Evolutionary conservation across 305 asterid species (phyloP), one percentile per base, ranked within the genome.

Genomic region (Fraxinus albicans): DNA sequence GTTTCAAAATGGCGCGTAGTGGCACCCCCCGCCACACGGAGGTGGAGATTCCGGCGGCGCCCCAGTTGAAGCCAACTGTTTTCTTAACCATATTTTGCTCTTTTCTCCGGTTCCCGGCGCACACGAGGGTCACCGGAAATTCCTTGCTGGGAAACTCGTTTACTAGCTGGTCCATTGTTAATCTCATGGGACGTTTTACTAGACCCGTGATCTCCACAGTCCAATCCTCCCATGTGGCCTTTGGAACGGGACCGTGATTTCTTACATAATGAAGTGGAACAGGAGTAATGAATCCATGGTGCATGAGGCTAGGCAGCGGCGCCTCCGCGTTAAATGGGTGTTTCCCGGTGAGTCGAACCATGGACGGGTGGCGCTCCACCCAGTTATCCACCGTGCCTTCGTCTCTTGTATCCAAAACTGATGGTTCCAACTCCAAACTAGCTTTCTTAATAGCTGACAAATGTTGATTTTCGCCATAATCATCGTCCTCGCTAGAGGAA

Each of bases 261-360:
- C 99, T 96, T 38, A 96, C 99, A 89, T 96, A 96, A 89, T 96
- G 99, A 84, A 94, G 92, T 0, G 99, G 95, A 0, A 91, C 99
- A 7, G 99, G 99, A 1, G 99, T 96, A 74, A 96, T 94, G 90
- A 96, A 96, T 3, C 99, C 99, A 82, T 94, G 95, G 89, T 91
- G 95, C 97, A 94, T 94, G 83, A 96, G 93, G 7, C 97, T 87
- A 0, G 92, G 82, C 19, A 96, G 87, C 1, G 98, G 97, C 2
- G 98, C 90, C 92, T 96, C 99, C 10, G 96, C 93, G 90, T 94
- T 96, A 88, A 96, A 96, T 7, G 99, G 99, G 89, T 96, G 99
- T 69, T 96, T 96, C 0, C 98, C 99, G 78, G 99, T 96, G 65
- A 96, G 95, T 5, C 99, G 94, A 67, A 96, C 88, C 93, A 96